Evolutionary conservation across 257 asterid species (phyloP), one percentile per base, ranked within the genome.

Genomic region (Hygrophila difformis): DNA sequence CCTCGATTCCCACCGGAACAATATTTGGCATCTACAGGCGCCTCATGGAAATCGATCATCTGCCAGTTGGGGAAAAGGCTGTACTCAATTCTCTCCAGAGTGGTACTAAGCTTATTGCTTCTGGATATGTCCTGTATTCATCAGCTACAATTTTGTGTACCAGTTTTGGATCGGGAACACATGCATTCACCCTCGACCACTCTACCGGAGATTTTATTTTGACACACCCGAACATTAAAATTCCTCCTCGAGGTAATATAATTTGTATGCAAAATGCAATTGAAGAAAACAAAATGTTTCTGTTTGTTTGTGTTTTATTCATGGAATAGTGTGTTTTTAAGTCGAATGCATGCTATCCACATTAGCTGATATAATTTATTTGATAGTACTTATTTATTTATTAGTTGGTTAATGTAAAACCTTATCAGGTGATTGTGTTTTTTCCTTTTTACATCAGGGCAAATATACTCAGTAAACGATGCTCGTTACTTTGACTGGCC

Each of bases 401-500:
- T n/a, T n/a, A n/a, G n/a, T n/a, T n/a, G n/a, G n/a, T n/a, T n/a
- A n/a, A n/a, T n/a, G n/a, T n/a, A n/a, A n/a, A n/a, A n/a, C n/a
- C n/a, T n/a, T n/a, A n/a, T n/a, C n/a, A n/a, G 24, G 38, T 52
- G 39, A 52, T n/a, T 39, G 28, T 37, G 13, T 12, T 18, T 47
- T 22, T 26, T 23, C 45, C 29, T 22, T 60, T 22, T 41, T 44
- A 31, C 76, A 46, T 18, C 87, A 84, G 97, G 97, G 47, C 97
- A 84, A 75, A 81, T 84, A 28, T 88, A 88, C 66, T 88, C 97
- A 6, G 97, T 88, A 39, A 88, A 88, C 43, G 94, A 88, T 62
- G 94, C 96, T n/a, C 75, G 97, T 18, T 88, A 88, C 52, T 84
- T 84, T 11, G 97, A 81, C 70, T 88, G 97, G 96, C 85, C 97